Base-by-base conservation (phyloP, 2,329 filamentous ascomycete genomes). In the Aspergillus tubingensis region DNA sequence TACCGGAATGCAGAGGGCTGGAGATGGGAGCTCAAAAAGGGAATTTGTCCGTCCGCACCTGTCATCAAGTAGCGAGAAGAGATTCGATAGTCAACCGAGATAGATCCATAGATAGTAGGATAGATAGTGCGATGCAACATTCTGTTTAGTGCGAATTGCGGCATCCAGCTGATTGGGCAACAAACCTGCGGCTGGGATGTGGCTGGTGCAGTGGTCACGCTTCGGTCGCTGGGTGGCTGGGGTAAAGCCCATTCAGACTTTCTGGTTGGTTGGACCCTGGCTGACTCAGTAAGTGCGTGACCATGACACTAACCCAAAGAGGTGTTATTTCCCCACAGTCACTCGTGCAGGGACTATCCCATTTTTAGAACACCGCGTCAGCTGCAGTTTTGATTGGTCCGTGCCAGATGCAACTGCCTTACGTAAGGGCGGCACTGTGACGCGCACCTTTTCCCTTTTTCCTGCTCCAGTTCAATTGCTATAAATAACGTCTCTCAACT, bases 291-390 rank as follows among this genome's bases (percentile, higher is more conserved):
- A 44, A 3, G 15, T 10, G 23, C 23, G 23, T 17, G 47, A 17
- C n/a, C 17, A 15, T 5, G 13, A 15, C 13, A n/a, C 47, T 49
- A 49, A 30, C 47, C 47, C 6, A 25, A 49, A 36, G 32, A 0
- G 27, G 11, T n/a, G 25, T 13, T 2, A 25, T 17, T 17, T 17
- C 23, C 47, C 47, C 47, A 25, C 23, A 27, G 23, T 10, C 10
- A n/a, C 47, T 49, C 47, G 47, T 49, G 47, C 47, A 49, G 47
- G 25, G 23, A 49, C 47, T 49, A 19, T 17, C 25, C 47, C 47
- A 49, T 49, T 27, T 49, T 30, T 49, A 49, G 47, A 49, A 49
- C 47, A 49, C 47, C 47, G 47, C 47, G 47, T 49, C 47, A 49
- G 25, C 47, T n/a, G 15, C 47, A 27, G 21, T 15, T 23, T 23